A percentile compares a stretch with the other conserved stretches of the same genome.
These are phyloP conservation scores for Cyclocybe cylindracea DNA, from an alignment of 768 basidiomycete genomes.

Conservation along the genomic window DNA sequence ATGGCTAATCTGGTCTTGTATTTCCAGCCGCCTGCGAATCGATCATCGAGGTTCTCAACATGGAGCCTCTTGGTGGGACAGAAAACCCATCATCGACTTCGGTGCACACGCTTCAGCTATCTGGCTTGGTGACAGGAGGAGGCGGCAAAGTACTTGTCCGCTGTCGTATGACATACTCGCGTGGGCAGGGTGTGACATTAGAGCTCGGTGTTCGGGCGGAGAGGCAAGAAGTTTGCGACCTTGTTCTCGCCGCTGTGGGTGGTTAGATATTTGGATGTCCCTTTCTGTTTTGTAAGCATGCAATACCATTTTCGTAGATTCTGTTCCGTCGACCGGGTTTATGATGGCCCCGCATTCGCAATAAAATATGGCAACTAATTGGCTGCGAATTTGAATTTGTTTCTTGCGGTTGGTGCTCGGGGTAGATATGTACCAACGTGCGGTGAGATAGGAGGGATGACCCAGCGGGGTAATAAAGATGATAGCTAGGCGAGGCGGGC, in stretches of 20 bases:
- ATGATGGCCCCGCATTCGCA: too few species aligned
- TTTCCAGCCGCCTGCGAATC: conserved; percentile 90
- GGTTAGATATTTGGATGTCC: conserved; percentile 39
- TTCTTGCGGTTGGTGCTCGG: too few species aligned
- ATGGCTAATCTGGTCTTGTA: conserved; percentile 11
- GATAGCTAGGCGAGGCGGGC: too few species aligned
- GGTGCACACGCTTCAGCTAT: conserved; percentile 92
- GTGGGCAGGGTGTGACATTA: conserved; percentile 89
- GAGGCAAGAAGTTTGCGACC: conserved; percentile 79
- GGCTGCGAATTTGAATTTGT: too few species aligned
- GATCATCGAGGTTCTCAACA: conserved; percentile 92
- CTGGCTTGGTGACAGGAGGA: conserved; percentile 87
- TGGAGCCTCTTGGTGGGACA: conserved; percentile 94
- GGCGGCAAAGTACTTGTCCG: conserved; percentile 95
- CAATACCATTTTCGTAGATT: too few species aligned
- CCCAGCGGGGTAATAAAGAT: too few species aligned
- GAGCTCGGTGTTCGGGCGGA: conserved; percentile 93
- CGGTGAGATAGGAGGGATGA: too few species aligned
- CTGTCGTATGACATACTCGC: conserved; percentile 93
- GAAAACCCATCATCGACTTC: conserved; percentile 80
- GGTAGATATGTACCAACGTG: too few species aligned
- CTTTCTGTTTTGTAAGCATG: not conserved
- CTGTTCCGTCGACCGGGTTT: too few species aligned
- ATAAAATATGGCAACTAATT: too few species aligned
- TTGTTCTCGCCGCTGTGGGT: conserved; percentile 90